Evolutionary conservation across 768 basidiomycete genomes (phyloP).

Genomic region (Gloeostereum incarnatum): DNA sequence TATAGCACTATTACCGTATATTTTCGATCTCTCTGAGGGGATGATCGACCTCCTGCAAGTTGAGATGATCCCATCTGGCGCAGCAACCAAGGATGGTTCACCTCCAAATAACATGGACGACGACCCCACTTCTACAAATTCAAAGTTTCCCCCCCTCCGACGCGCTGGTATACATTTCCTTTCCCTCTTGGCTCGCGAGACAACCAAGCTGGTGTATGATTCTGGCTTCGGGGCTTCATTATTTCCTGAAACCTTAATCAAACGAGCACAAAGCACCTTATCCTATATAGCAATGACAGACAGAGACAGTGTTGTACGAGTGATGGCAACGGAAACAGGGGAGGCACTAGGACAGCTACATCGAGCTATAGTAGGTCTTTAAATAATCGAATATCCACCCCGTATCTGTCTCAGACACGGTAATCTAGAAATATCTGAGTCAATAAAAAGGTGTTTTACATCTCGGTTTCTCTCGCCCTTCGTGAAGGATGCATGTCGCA

Average conservation of each 20-base stretch:
- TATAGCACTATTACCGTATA: slow-evolving; percentile 54
- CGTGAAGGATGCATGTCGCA: background rate
- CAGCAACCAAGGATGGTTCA: slow-evolving; percentile 12
- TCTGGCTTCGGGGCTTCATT: slow-evolving; percentile 14
- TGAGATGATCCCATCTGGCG: slow-evolving; percentile 33
- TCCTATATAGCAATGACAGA: slow-evolving; percentile 66
- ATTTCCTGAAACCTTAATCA: slow-evolving; percentile 28
- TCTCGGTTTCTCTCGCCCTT: slow-evolving; percentile 40
- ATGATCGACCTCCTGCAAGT: slow-evolving; percentile 74
- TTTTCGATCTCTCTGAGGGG: slow-evolving; percentile 48
- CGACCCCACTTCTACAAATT: slow-evolving; percentile 45
- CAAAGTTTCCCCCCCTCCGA: slow-evolving; percentile 73
- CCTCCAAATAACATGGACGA: slow-evolving; percentile 33
- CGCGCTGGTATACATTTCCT: slow-evolving; percentile 86
- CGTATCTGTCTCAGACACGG: slow-evolving; percentile 92
- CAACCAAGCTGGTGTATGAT: slow-evolving; percentile 42
- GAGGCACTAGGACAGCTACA: slow-evolving; percentile 47
- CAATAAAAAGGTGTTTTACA: slow-evolving; percentile 61
- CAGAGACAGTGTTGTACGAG: slow-evolving; percentile 57
- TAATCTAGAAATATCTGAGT: slow-evolving; percentile 62
- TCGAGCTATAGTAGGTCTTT: slow-evolving; percentile 31
- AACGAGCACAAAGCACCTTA: slow-evolving; percentile 49
- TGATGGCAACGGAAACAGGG: slow-evolving; percentile 66
- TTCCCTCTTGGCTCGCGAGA: slow-evolving; percentile 54
- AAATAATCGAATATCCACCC: slow-evolving; percentile 41